Base-by-base conservation (phyloP, 768 basidiomycete genomes). In the Psilocybe subaeruginosa region DNA sequence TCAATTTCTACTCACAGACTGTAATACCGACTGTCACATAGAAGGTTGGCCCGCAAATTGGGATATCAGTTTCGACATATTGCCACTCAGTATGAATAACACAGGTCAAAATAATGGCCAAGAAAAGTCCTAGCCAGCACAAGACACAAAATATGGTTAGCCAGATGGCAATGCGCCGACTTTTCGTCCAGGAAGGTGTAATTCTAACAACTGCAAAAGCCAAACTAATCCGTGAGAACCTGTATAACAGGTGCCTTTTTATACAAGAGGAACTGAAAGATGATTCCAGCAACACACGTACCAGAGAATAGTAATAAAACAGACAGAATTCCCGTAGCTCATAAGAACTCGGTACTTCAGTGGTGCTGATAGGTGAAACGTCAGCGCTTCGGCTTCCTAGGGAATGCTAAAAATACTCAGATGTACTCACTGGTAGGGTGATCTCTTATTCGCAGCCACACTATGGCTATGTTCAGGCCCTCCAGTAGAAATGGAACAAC, bases 141-240 rank as follows among this genome's bases (percentile, higher is more conserved):
- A 56, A 4, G 7, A 61, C n/a, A 17, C 56, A 61, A 12, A 35
- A 2, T 14, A 48, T 19, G 6, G 58, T 58, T 46, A 63, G 47
- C 8, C 6, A 8, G 6, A 56, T 12, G 0, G 57, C 56, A 19
- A 54, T 3, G 11, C 35, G 9, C 8, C 62, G 43, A 27, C 17
- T 9, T 50, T 53, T 54, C 7, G 53, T 35, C 37, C 51, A 58
- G 3, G 46, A 3, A 12, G 62, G 62, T 5, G 54, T 58, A 7
- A 63, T 59, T 54, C 62, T 43, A 30, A 56, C 30, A 8, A 63
- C 47, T n/a, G 62, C 51, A 8, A 63, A 45, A 11, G 52, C 41
- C 4, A 63, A 33, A 33, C 57, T 59, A 6, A 63, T 58, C 29
- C 62, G 43, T 6, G 62, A 58, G 52, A 51, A 63, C 62, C 62